Base-by-base conservation (phyloP, 768 basidiomycete genomes). In the Lactarius trivialis region DNA sequence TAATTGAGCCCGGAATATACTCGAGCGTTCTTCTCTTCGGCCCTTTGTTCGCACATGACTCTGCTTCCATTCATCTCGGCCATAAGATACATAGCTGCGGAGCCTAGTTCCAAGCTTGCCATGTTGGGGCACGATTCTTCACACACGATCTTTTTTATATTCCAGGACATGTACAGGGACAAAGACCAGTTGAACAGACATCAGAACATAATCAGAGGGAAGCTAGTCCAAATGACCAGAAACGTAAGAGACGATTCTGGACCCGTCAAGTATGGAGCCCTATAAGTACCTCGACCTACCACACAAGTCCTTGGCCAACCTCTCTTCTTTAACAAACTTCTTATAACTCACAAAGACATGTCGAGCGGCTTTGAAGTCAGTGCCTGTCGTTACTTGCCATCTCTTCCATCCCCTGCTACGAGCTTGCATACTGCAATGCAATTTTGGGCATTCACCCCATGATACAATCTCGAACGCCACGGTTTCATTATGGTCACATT, bases 271-370 rank as follows among this genome's bases (percentile, higher is more conserved):
- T 15, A n/a, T 39, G 11, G 36, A 5, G n/a, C 3, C 17, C 30
- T 63, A 63, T 59, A 63, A 63, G 4, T 45, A 53, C 49, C n/a
- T 36, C 15, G 30, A 45, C 51, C 28, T 6, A 7, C 52, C n/a
- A n/a, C n/a, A n/a, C n/a, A 32, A 12, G 37, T 30, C 21, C 14
- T 12, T 45, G 30, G 45, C 34, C 30, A 45, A 28, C 55, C 9
- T n/a, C n/a, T n/a, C 30, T 6, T 30, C 30, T 30, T 30, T 30
- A 2, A 30, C 30, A 2, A 30, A 30, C 30, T 30, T 30, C 30
- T 30, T 30, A 30, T 30, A 30, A 30, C 30, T 30, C 30, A 30
- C 30, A 30, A 30, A 30, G 30, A 30, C 30, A 30, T 30, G 30
- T 3, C 30, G 6, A n/a, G n/a, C n/a, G 30, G 30, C 6, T 3